These are phyloP conservation scores for Phalaenopsis aphrodite DNA, from an alignment of 106 monocot genomes.

Conservation along the genomic window DNA sequence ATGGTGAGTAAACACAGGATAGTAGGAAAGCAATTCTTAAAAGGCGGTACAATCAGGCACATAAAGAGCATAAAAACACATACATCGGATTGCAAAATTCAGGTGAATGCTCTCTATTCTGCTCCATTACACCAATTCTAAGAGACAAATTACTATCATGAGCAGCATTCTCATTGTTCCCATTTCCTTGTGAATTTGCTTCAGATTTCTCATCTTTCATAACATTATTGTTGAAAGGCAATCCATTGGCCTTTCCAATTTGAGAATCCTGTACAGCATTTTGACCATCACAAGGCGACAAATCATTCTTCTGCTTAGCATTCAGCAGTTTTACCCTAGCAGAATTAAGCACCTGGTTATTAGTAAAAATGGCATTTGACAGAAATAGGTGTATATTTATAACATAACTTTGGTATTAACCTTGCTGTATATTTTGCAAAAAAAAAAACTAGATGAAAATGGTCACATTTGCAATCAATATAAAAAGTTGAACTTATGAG, in stretches of 20 bases:
- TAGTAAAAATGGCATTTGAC: neutral
- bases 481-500: neutral
- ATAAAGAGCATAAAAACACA: neutral
- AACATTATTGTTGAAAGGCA: neutral
- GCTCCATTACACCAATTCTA: neutral
- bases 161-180: conserved; percentile 1
- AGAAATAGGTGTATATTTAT: neutral
- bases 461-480: neutral
- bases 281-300: neutral
- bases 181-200: neutral
- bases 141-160: neutral
- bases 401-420: neutral
- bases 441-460: neutral
- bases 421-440: neutral
- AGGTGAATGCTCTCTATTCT: neutral
- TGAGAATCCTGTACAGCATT: neutral
- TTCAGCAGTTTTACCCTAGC: conserved; percentile 1
- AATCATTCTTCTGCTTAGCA: neutral
- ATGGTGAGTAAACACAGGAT: neutral
- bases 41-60: neutral
- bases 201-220: neutral
- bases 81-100: neutral
- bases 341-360: neutral
- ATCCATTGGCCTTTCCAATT: too few relatives aligned
- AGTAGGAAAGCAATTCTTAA: neutral